Evolutionary conservation across 768 basidiomycete species (phyloP), one percentile per base, ranked within the genome.

Genomic region (Agrocybe pediades): DNA sequence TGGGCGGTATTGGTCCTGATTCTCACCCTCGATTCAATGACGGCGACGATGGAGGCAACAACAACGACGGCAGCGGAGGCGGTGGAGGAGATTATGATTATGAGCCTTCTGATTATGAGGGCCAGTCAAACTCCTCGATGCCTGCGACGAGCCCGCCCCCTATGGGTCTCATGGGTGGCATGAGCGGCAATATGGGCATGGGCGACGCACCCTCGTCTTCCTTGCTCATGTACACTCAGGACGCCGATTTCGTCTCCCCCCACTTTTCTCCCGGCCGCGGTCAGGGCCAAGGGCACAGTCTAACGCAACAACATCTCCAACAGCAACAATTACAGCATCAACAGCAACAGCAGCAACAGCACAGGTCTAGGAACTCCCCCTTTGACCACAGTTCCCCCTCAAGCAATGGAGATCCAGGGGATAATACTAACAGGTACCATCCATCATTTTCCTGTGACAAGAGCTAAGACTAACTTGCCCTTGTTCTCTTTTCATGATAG

Each of bases 101-200:
- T 79, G 83, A 91, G 65, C 89, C 90, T 3, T 68, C 80, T 24
- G 86, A 90, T 51, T 91, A 82, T 75, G 90, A 92, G 71, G 63
- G 71, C 4, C 84, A 87, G 75, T 53, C 71, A 2, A 41, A 11
- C 30, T 49, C 53, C 20, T 8, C 26, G 9, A 40, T 44, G 19
- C 6, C 40, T 8, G n/a, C 39, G 24, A 39, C 33, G 33, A 36
- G 33, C 33, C 33, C 33, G 7, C 33, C 42, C 46, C 3, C 11
- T 49, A n/a, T 15, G 21, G 17, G 9, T 78, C 26, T 62, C 67
- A 23, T 64, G 67, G 41, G 70, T 71, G 20, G n/a, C 21, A 36
- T 29, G 21, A 27, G 39, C 17, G 40, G 46, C 17, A 42, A 26
- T 11, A 19, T 27, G 25, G 24, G 45, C 25, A 27, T 29, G 29